phyloP scores from a whole-genome alignment of 2,329 filamentous ascomycete genomes.

The Pseudocercospora eumusae region DNA sequence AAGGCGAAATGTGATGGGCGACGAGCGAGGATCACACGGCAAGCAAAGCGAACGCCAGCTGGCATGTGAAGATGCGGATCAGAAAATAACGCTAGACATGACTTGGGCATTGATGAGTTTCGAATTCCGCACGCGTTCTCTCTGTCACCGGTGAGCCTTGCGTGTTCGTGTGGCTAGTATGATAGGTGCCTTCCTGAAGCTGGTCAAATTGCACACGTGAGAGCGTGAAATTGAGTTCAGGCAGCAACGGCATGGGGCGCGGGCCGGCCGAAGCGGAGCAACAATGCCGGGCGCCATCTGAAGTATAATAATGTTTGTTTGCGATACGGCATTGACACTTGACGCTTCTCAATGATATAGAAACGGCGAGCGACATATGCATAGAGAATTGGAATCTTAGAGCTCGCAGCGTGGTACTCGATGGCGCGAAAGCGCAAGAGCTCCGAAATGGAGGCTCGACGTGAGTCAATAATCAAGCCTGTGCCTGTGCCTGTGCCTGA shows the following conservation, averaged over 20 bases:
- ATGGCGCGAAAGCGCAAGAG: slow-evolving; percentile 19
- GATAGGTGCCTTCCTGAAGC: too few species aligned
- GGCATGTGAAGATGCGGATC: neutral
- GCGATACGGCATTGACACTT: neutral
- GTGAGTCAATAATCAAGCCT: neutral
- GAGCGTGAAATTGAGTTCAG: neutral
- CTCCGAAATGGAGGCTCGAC: slow-evolving; percentile 15
- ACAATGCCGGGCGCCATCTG: neutral
- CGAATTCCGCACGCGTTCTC: neutral
- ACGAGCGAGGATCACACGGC: slow-evolving; percentile 7
- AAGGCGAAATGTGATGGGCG: neutral
- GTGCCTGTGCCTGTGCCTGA: neutral
- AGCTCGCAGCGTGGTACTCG: neutral
- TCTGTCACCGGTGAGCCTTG: neutral
- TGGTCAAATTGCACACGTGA: neutral
- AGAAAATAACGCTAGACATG: slow-evolving; percentile 3
- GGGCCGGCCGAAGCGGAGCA: neutral
- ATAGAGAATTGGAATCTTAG: neutral
- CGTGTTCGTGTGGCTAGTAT: neutral
- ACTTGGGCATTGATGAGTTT: slow-evolving; percentile 3
- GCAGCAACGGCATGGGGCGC: neutral
- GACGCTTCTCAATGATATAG: neutral
- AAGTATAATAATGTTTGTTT: neutral
- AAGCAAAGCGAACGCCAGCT: neutral
- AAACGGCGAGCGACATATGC: neutral